Evolutionary conservation across 768 basidiomycete genomes (phyloP), one percentile per base, ranked within the genome.

Genomic region (Neoboletus brunneissimus): DNA sequence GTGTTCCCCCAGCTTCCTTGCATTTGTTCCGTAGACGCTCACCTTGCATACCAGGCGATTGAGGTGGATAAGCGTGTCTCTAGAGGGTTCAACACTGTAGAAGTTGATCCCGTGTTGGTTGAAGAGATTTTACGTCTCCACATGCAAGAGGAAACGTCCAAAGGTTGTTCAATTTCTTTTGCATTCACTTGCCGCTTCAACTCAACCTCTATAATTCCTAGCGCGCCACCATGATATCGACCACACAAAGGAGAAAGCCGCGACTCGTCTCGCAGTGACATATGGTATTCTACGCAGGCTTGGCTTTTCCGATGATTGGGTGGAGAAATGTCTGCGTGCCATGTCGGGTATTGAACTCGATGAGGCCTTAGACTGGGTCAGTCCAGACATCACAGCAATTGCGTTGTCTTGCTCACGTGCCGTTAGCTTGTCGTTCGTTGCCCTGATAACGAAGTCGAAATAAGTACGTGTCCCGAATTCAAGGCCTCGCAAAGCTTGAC

Each of bases 361-460:
- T 16, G 89, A 93, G 50, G 93, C 91, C 11, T 81, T 89, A 51
- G 88, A 94, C 67, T 98, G 96, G 96, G 93, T 96, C 61, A 54
- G 83, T 70, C 25, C 20, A 34, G 20, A 27, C 23, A 49, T 48
- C 25, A 16, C 2, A 4, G 53, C 32, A 23, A 51, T 44, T 22
- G 48, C 25, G 27, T 34, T 46, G 18, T 38, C 51, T 32, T 43
- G 10, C 60, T 62, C 43, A 68, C n/a, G 23, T 40, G 29, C 20
- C 18, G 31, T 41, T 23, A 93, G 92, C 77, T 93, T 35, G 83
- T 80, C 67, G 61, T 86, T 7, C 80, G 86, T 69, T 88, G 84
- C 65, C 65, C 81, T 11, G 80, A 84, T 54, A 79, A 81, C 42
- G 88, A 89, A 59, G 72, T 89, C 2, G 72, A 72, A 46, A 74